These are phyloP conservation scores for Rhynchospora tenuis DNA, from an alignment of 176 grass and related monocot species.

Conservation along the genomic window DNA sequence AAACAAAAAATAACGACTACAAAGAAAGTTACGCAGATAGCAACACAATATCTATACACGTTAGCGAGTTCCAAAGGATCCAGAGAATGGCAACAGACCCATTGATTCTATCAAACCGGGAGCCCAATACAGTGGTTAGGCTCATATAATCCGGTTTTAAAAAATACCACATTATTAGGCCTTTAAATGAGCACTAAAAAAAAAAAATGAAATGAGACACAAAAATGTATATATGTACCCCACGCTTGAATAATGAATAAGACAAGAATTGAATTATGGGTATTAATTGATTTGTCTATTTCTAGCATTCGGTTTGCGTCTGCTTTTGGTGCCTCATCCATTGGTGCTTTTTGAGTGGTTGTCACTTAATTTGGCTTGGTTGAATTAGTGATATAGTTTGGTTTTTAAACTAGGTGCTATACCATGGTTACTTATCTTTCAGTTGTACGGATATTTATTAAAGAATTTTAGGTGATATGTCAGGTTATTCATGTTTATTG, in stretches of 20 bases:
- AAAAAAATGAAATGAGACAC: not conserved
- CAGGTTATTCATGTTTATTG: no score
- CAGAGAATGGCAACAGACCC: slow-evolving; percentile 17
- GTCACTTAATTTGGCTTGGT: not conserved
- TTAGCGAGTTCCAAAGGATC: not conserved
- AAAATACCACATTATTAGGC: not conserved
- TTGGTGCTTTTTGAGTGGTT: not conserved
- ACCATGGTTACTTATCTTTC: not conserved
- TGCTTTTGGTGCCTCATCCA: not conserved
- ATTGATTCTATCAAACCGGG: slow-evolving; percentile 46
- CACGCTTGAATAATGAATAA: not conserved
- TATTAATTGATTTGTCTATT: slow-evolving; percentile 10
- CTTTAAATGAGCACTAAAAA: not conserved
- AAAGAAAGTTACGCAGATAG: not conserved
- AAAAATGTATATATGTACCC: not conserved
- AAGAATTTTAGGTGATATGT: not conserved
- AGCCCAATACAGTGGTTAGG: slow-evolving; percentile 18
- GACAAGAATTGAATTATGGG: not conserved
- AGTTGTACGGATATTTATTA: not conserved
- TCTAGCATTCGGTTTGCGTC: not conserved
- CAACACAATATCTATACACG: not conserved
- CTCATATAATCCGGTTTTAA: not conserved
- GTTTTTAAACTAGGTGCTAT: slow-evolving; percentile 16
- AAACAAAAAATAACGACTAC: no score
- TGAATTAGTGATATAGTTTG: slow-evolving; percentile 12